phyloP scores from a whole-genome alignment of 2,329 filamentous ascomycete species.

The Aspergillus pseudoviridinutans region DNA sequence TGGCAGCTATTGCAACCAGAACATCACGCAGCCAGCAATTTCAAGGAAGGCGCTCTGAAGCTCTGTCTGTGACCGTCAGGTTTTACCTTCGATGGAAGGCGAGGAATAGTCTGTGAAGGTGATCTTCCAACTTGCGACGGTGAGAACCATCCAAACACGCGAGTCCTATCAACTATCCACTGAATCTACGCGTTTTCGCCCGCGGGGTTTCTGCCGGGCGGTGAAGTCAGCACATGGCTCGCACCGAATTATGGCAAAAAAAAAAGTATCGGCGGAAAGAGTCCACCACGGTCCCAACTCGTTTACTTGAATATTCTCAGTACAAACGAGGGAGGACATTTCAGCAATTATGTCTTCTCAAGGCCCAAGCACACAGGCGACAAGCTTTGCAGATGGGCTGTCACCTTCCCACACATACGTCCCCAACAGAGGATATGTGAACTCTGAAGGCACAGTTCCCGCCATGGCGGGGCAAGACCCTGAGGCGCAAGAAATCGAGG shows the following conservation, averaged over 20 bases:
- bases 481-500: slow-evolving; percentile 37
- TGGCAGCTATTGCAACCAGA: slow-evolving; percentile 20
- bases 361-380: slow-evolving; percentile 13
- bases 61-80: background rate
- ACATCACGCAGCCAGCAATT: slow-evolving; percentile 26
- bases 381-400: slow-evolving; percentile 42
- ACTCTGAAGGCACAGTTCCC: slow-evolving; percentile 32
- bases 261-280: slow-evolving; percentile 7
- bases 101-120: slow-evolving; percentile 2
- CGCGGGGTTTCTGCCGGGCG: slow-evolving; percentile 38
- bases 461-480: slow-evolving; percentile 30
- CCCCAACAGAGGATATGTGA: slow-evolving; percentile 48
- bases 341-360: slow-evolving; percentile 23
- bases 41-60: slow-evolving; percentile 3
- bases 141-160: slow-evolving; percentile 16
- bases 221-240: slow-evolving; percentile 18
- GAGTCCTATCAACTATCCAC: slow-evolving; percentile 15
- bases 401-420: slow-evolving; percentile 47
- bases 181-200: slow-evolving; percentile 14
- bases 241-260: slow-evolving; percentile 19
- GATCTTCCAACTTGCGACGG: slow-evolving; percentile 9
- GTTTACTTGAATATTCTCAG: background rate
- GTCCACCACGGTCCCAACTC: background rate
- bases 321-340: background rate
- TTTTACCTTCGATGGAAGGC: slow-evolving; percentile 1